Conservation (phyloP, 1,284 basidiomycete genomes). For the Pseudozyma sp. region DNA sequence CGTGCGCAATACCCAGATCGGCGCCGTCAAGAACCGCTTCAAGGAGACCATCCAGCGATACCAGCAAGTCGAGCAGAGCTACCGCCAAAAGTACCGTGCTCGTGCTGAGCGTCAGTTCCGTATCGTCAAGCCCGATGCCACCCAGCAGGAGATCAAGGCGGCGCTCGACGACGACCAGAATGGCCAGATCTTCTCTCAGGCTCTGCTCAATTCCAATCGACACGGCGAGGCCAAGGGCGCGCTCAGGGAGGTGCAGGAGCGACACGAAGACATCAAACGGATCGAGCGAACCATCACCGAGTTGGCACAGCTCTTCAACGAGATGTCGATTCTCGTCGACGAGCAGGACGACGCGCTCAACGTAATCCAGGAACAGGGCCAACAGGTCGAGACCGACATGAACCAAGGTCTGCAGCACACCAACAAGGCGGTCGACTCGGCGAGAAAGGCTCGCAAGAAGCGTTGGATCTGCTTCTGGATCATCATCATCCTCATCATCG, state of each 20-base stretch:
- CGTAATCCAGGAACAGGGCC: constrained; percentile 61
- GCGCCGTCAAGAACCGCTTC: constrained; percentile 71
- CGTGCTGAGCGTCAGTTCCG: constrained; percentile 95
- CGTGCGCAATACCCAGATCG: constrained; percentile 72
- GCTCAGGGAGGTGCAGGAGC: constrained; percentile 88
- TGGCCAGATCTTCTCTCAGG: constrained; percentile 84
- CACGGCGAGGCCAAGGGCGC: constrained; percentile 86
- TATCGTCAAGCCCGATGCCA: constrained; percentile 90
- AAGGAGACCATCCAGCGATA: constrained; percentile 72
- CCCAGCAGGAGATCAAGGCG: constrained; percentile 80
- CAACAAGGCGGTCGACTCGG: constrained; percentile 79
- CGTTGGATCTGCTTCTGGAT: constrained; percentile 67
- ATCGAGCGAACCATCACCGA: constrained; percentile 90
- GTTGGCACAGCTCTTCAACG: constrained; percentile 86
- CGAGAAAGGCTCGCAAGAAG: constrained; percentile 80
- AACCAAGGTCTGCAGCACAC: constrained; percentile 71
- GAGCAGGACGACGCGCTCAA: constrained; percentile 68
- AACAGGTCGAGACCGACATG: constrained; percentile 64
- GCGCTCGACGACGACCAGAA: constrained; percentile 82
- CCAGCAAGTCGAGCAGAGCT: constrained; percentile 91
- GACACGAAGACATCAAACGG: constrained; percentile 86
- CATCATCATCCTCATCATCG: constrained; percentile 56
- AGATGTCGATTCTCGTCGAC: constrained; percentile 70
- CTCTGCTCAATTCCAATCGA: constrained; percentile 80
- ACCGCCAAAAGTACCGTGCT: constrained; percentile 91